Evolutionary conservation across 75 land plant genomes (phyloP).

Genomic region (Sequoiadendron giganteum): DNA sequence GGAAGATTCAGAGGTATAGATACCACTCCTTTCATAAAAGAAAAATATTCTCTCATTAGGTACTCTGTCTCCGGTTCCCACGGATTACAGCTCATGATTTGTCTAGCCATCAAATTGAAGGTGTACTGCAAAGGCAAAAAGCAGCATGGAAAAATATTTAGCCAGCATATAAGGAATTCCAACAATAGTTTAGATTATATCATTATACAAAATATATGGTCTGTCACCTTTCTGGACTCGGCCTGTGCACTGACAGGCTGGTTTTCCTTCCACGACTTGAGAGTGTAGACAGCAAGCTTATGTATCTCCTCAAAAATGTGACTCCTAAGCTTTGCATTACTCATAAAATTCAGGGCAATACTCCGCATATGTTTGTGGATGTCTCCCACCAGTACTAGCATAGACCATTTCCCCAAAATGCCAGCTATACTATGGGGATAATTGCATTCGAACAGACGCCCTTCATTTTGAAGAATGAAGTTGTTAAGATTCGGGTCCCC

Average conservation of each 20-base stretch:
- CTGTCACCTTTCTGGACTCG: slow-evolving; percentile 46
- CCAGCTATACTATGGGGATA: slow-evolving; percentile 70
- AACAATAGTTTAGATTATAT: too few relatives aligned
- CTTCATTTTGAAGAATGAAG: slow-evolving; percentile 77
- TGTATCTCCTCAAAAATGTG: slow-evolving; percentile 57
- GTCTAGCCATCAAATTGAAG: slow-evolving; percentile 48
- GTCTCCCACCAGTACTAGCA: slow-evolving; percentile 75
- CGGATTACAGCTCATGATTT: slow-evolving; percentile 31
- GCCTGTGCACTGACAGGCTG: slow-evolving; percentile 51
- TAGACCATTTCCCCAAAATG: slow-evolving; percentile 83
- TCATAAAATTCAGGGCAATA: slow-evolving; percentile 68
- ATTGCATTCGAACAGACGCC: slow-evolving; percentile 67
- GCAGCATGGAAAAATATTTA: not conserved
- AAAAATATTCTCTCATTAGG: slow-evolving; percentile 27
- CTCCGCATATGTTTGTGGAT: slow-evolving; percentile 66
- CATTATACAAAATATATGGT: not conserved
- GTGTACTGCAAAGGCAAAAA: slow-evolving; percentile 26
- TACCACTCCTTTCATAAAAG: slow-evolving; percentile 50
- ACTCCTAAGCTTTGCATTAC: slow-evolving; percentile 37
- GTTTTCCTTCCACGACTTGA: slow-evolving; percentile 41
- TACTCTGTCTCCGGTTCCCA: slow-evolving; percentile 27
- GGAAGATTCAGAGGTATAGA: slow-evolving; percentile 46
- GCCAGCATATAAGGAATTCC: not conserved
- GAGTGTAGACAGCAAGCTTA: slow-evolving; percentile 42
- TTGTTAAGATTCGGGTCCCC: slow-evolving; percentile 71